Conservation (phyloP, 169 alveolate genomes). For the Plasmodium falciparum region DNA sequence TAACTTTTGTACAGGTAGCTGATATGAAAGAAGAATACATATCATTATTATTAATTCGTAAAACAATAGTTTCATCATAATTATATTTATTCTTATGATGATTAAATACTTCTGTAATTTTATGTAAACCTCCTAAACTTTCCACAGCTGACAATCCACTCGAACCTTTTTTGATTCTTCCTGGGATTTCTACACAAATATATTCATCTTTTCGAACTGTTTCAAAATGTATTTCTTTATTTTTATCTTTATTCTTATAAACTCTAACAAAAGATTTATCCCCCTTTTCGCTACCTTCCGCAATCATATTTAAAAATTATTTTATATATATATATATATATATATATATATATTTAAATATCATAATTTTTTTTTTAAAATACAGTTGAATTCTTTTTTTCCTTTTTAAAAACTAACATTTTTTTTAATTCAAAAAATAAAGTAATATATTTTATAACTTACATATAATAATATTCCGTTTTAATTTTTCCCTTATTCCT, state of each 20-base stretch:
- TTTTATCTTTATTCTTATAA: constrained; percentile 33
- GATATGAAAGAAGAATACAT: constrained; percentile 69
- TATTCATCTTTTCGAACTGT: constrained; percentile 31
- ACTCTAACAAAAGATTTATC: constrained; percentile 11
- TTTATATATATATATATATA: constrained; percentile 5
- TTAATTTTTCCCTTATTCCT: too few species aligned
- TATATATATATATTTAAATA: neutral
- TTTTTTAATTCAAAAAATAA: too few species aligned
- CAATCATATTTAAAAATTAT: neutral
- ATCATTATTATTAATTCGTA: constrained; percentile 64
- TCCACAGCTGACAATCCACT: constrained; percentile 74
- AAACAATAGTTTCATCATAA: constrained; percentile 38
- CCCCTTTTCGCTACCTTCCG: neutral
- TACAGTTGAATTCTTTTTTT: too few species aligned
- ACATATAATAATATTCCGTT: too few species aligned
- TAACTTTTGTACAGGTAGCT: constrained; percentile 54
- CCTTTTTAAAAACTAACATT: too few species aligned
- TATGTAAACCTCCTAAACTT: constrained; percentile 70
- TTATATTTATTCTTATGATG: constrained; percentile 16
- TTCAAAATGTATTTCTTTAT: constrained; percentile 32
- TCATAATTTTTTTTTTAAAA: too few species aligned
- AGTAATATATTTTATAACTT: too few species aligned
- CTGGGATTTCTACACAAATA: constrained; percentile 72
- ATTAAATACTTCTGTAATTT: constrained; percentile 54
- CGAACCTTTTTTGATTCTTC: constrained; percentile 52